phyloP scores from a whole-genome alignment of 106 monocot genomes.

The Acanthochlamys bracteata region DNA sequence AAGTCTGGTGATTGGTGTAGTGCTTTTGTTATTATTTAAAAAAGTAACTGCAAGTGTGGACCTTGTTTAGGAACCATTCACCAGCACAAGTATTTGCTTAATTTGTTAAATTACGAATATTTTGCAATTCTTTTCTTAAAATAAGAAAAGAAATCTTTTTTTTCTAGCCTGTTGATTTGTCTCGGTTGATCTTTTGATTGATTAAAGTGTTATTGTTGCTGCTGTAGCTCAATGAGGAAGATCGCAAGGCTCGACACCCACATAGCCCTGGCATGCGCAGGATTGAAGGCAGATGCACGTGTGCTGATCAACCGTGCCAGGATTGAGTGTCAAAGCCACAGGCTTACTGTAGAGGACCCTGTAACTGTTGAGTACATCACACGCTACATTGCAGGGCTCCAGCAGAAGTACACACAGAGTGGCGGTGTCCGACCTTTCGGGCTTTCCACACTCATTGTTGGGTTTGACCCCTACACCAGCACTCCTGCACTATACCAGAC shows the following conservation, averaged over 20 bases:
- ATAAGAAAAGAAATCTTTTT: too few species aligned
- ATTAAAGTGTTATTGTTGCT: background rate
- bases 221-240: constrained; percentile 57
- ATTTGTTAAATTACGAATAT: too few species aligned
- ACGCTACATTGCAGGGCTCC: constrained; percentile 81
- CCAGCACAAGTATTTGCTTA: too few species aligned
- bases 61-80: too few species aligned
- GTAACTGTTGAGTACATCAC: constrained; percentile 96
- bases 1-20: too few species aligned
- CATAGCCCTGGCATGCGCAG: constrained; percentile 87
- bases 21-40: too few species aligned
- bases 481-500: constrained; percentile 85
- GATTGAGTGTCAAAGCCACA: constrained; percentile 95
- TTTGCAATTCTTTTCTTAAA: too few species aligned
- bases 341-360: constrained; percentile 77
- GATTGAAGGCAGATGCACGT: constrained; percentile 91
- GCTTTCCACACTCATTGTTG: constrained; percentile 80
- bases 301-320: constrained; percentile 82
- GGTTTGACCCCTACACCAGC: constrained; percentile 73
- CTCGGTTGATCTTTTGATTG: too few species aligned
- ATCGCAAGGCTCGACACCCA: constrained; percentile 83
- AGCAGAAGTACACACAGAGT: constrained; percentile 98
- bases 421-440: constrained; percentile 93
- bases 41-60: too few species aligned
- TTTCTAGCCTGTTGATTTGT: too few species aligned